These are phyloP conservation scores for Chaetomium strumarium DNA, from an alignment of 2,329 filamentous ascomycete genomes.

Conservation along the genomic window DNA sequence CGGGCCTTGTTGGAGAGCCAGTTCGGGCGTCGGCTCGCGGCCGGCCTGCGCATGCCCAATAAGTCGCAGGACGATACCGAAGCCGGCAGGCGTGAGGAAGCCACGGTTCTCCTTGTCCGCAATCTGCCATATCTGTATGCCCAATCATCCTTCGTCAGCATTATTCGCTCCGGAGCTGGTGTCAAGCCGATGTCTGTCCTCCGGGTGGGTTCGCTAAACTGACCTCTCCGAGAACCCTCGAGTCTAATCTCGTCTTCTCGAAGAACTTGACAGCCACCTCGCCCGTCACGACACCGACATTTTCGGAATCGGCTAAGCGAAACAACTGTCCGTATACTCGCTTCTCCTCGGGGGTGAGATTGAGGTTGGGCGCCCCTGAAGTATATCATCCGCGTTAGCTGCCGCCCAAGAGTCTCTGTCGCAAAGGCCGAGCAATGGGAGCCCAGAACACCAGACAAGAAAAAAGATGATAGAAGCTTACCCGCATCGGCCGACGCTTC, in stretches of 20 bases:
- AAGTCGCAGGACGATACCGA: slow-evolving; percentile 85
- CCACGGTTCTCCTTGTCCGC: slow-evolving; percentile 95
- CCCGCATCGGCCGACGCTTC: slow-evolving; percentile 26
- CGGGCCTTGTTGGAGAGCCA: slow-evolving; percentile 82
- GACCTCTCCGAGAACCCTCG: slow-evolving; percentile 81
- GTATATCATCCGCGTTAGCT: slow-evolving; percentile 10
- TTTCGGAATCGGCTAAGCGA: slow-evolving; percentile 84
- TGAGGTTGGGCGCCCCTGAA: slow-evolving; percentile 61
- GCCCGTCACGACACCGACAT: slow-evolving; percentile 87
- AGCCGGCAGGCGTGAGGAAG: slow-evolving; percentile 85
- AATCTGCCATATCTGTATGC: slow-evolving; percentile 92
- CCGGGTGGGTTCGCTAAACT: slow-evolving; percentile 28
- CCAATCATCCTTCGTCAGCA: slow-evolving; percentile 24
- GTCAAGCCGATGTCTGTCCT: background rate
- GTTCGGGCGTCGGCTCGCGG: slow-evolving; percentile 69
- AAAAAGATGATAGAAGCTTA: slow-evolving; percentile 20
- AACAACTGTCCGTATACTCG: slow-evolving; percentile 90
- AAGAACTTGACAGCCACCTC: slow-evolving; percentile 97
- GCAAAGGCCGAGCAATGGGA: background rate
- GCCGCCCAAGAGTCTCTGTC: background rate
- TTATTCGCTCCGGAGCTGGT: background rate
- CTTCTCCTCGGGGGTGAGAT: slow-evolving; percentile 88
- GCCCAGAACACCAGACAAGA: background rate
- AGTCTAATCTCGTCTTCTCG: slow-evolving; percentile 86
- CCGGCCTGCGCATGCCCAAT: slow-evolving; percentile 94